Percentiles rank a stretch among this genome's conserved stretches.
phyloP scores from a whole-genome alignment of 192 early-diverging fungal genomes.

The Diversispora epigaea region DNA sequence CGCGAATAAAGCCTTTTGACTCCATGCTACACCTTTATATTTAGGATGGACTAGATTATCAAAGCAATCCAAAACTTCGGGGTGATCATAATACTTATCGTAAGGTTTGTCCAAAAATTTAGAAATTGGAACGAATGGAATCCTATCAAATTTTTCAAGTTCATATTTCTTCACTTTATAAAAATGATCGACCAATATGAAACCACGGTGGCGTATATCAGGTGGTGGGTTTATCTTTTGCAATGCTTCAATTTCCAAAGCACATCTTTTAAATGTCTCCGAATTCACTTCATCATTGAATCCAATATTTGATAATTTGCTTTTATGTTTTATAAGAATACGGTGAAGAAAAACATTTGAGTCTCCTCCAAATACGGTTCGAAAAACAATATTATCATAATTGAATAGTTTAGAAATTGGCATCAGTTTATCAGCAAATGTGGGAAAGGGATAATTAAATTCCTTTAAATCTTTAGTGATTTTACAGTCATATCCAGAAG shows the following conservation, averaged over 20 bases:
- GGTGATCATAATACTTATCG: neutral
- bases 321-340: neutral
- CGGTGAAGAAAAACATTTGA: neutral
- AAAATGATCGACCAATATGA: constrained; percentile 10
- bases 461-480: neutral
- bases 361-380: constrained; percentile 1
- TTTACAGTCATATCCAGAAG: no score
- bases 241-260: neutral
- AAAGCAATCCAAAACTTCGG: constrained; percentile 3
- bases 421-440: neutral
- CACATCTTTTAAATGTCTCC: neutral
- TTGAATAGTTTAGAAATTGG: neutral
- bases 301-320: neutral
- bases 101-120: neutral
- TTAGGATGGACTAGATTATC: neutral
- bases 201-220: constrained; percentile 3
- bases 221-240: neutral
- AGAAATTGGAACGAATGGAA: constrained; percentile 8
- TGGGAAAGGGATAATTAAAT: neutral
- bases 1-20: neutral
- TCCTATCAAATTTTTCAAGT: neutral
- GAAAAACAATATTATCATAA: neutral
- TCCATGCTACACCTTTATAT: constrained; percentile 27
- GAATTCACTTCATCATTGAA: neutral
- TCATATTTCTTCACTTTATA: neutral